These are phyloP conservation scores for Aspergillus coremiiformis DNA, from an alignment of 495 filamentous ascomycete genomes.

Conservation along the genomic window DNA sequence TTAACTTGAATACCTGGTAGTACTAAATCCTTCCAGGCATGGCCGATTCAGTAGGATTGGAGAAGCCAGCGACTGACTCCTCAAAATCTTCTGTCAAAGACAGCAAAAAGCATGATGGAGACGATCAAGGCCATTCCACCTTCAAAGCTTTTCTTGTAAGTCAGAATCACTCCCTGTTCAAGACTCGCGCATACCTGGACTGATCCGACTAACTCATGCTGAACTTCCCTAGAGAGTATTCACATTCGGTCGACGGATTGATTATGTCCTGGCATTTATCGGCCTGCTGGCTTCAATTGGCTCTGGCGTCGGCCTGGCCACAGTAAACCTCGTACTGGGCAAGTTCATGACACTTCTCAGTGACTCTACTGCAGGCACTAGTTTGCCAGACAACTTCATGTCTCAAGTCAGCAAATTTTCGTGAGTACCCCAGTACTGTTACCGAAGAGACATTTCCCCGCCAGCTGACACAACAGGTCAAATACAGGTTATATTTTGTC, in stretches of 20 bases:
- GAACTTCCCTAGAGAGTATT: neutral
- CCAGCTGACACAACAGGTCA: neutral
- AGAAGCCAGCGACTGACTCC: neutral
- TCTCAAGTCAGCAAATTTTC: neutral
- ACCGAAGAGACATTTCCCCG: neutral
- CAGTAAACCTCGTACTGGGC: slow-evolving; percentile 1
- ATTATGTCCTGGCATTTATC: neutral
- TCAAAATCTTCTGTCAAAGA: neutral
- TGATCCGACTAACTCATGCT: neutral
- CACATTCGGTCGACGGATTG: neutral
- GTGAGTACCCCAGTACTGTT: neutral
- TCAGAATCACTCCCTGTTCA: neutral
- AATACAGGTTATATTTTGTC: slow-evolving; percentile 8
- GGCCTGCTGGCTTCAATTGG: neutral
- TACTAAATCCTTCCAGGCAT: neutral
- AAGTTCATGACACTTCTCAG: slow-evolving; percentile 3
- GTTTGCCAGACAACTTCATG: neutral
- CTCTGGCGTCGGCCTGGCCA: slow-evolving; percentile 2
- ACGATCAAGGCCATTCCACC: neutral
- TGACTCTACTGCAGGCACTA: neutral
- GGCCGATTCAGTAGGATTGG: neutral
- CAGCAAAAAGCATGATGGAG: neutral
- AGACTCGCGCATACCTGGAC: neutral
- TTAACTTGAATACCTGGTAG: too few relatives aligned
- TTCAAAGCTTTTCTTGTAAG: neutral